Base-by-base conservation (phyloP, 805 yeast genomes). In the Blastobotrys muscicola region DNA sequence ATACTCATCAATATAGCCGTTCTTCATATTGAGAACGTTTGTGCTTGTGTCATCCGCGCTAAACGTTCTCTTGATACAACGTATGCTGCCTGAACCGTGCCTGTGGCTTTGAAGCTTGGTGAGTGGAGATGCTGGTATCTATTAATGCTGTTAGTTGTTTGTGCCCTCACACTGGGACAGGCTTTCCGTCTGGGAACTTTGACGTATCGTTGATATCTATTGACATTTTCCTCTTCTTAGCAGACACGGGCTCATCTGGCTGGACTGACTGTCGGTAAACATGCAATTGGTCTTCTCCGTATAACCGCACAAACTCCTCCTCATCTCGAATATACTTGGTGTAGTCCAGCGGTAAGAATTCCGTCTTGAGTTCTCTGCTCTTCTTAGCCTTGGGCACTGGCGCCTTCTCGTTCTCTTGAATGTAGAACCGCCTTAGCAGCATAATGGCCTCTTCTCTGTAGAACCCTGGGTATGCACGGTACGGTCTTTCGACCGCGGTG, bases 341-440 rank as follows among this genome's bases (percentile, higher is more conserved):
- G 68, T 82, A 85, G 6, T 70, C 63, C n/a, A 85, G 55, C 0
- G 66, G 64, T 73, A 82, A 46, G 78, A 70, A 52, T 14, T 62
- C 46, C 65, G 76, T 59, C 81, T 76, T 59, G 74, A 67, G 58
- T 11, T 58, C 58, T 11, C 72, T 49, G 29, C 56, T 78, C 60
- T 80, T 80, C 58, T 89, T 89, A 15, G 72, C 67, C 53, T 83
- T 76, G 3, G 94, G 89, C 20, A 63, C 71, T 0, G 97, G 98
- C 1, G 97, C 95, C 37, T 78, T 75, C 26, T 75, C 80, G 61
- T 92, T 92, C 57, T 87, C 94, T 57, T 76, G 79, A 7, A 89
- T 74, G 59, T 92, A 92, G 62, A 92, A 92, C 57, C 77, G 74
- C 45, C 98, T 70, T 36, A 92, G 65, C 37, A 92, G 61, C 60